phyloP scores from a whole-genome alignment of 192 early-diverging fungal genomes.

The Funneliformis mosseae region DNA sequence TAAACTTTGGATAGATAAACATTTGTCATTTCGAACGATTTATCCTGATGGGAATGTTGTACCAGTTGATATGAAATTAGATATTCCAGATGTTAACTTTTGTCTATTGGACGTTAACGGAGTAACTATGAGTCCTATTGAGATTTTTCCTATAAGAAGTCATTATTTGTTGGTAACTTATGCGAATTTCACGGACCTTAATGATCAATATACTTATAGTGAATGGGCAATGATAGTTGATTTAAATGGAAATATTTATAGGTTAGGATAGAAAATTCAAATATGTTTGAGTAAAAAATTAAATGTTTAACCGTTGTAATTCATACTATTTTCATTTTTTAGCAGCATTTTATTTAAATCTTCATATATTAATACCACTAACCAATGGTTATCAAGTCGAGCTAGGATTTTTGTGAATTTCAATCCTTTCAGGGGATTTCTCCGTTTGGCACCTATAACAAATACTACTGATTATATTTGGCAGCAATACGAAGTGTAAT shows the following conservation, averaged over 20 bases:
- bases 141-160: background rate
- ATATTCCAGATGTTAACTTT: too few species aligned
- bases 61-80: too few species aligned
- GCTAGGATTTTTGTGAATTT: background rate
- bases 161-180: background rate
- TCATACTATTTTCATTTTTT: background rate
- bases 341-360: background rate
- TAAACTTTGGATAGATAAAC: too few species aligned
- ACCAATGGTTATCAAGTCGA: background rate
- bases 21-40: too few species aligned
- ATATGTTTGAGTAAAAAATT: background rate
- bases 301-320: background rate
- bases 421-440: background rate
- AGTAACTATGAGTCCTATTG: background rate
- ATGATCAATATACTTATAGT: background rate
- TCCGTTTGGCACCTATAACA: background rate
- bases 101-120: too few species aligned
- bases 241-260: background rate
- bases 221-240: background rate
- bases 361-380: background rate
- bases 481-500: background rate
- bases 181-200: background rate
- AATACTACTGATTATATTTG: background rate
- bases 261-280: background rate
- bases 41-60: too few species aligned